Evolutionary conservation across 2,329 filamentous ascomycete species (phyloP).

Genomic region (Fusarium mundagurra): DNA sequence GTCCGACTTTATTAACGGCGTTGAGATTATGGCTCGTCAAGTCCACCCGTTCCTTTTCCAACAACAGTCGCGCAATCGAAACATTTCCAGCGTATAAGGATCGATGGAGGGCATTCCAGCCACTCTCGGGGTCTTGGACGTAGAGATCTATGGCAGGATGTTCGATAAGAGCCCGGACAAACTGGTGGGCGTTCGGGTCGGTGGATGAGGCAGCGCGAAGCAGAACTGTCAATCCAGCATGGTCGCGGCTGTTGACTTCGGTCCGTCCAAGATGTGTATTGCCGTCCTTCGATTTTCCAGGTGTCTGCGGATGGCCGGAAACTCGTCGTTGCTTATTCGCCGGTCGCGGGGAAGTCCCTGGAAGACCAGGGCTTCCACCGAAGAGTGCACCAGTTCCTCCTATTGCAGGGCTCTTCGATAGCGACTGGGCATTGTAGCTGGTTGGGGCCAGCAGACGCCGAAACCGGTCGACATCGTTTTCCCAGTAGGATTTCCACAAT

Average conservation of each 20-base stretch:
- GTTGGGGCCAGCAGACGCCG: conserved; percentile 84
- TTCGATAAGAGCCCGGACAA: conserved; percentile 82
- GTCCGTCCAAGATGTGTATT: conserved; percentile 58
- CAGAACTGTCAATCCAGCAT: conserved; percentile 82
- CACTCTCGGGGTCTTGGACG: conserved; percentile 87
- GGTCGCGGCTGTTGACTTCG: conserved; percentile 87
- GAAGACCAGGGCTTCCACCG: conserved; percentile 53
- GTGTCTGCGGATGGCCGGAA: conserved; percentile 59
- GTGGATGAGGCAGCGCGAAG: conserved; percentile 85
- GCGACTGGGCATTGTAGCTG: conserved; percentile 65
- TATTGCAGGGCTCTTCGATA: conserved; percentile 63
- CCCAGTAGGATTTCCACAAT: conserved; percentile 96
- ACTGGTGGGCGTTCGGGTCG: conserved; percentile 73
- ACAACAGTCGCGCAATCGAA: conserved; percentile 81
- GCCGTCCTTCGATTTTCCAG: conserved; percentile 57
- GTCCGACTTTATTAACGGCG: conserved; percentile 71
- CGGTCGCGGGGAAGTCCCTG: conserved; percentile 61
- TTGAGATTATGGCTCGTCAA: conserved; percentile 67
- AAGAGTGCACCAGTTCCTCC: conserved; percentile 46
- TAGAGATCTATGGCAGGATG: conserved; percentile 88
- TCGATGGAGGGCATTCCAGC: conserved; percentile 94
- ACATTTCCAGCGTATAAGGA: conserved; percentile 92
- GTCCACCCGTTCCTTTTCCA: conserved; percentile 79
- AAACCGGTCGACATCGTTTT: conserved; percentile 98
- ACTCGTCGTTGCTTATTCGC: conserved; percentile 61